Evolutionary conservation across 441 rosid genomes (phyloP), one percentile per base, ranked within the genome.

Genomic region (Pelargonium australe): DNA sequence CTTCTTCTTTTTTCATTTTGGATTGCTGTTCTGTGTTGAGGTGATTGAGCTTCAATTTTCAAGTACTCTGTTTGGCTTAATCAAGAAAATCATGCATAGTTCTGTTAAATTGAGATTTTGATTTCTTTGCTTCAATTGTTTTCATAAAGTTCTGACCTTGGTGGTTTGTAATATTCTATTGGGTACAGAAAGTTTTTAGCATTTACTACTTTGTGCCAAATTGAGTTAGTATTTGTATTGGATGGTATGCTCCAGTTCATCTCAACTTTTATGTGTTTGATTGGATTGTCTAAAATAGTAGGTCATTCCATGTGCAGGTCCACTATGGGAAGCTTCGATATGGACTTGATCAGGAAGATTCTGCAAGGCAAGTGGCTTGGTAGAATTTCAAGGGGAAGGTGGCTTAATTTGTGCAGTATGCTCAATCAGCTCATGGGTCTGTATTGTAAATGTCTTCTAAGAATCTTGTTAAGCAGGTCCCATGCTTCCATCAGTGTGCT

Each of bases 401-500:
- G 66, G 7, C 65, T 17, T 19, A 69, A 67, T 70, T 68, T 76
- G 78, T 58, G 78, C 71, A 65, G 76, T 72, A 60, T 28, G 80
- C 77, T 77, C 77, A 75, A 73, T 79, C 82, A 64, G 70, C 70
- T 78, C 61, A 53, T 62, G 75, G 81, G 73, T 73, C 70, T 64
- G 43, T 45, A 58, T 58, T 82, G 89, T 83, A 80, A 78, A 83
- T 85, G 69, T 68, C 19, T 31, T 73, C 78, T 6, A 49, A 62
- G 73, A 67, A 68, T 78, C 73, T 71, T 75, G 78, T 64, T 66
- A 78, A 72, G 80, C 75, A 63, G 80, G 71, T 77, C 58, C 34
- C 64, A 67, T 73, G 72, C 81, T 70, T 80, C 80, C 73, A 68
- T 79, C 76, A 43, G 83, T 83, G 89, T 85, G 89, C 75, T 79